Evolutionary conservation across 768 basidiomycete genomes (phyloP).

Genomic region (Mycena vulgaris): DNA sequence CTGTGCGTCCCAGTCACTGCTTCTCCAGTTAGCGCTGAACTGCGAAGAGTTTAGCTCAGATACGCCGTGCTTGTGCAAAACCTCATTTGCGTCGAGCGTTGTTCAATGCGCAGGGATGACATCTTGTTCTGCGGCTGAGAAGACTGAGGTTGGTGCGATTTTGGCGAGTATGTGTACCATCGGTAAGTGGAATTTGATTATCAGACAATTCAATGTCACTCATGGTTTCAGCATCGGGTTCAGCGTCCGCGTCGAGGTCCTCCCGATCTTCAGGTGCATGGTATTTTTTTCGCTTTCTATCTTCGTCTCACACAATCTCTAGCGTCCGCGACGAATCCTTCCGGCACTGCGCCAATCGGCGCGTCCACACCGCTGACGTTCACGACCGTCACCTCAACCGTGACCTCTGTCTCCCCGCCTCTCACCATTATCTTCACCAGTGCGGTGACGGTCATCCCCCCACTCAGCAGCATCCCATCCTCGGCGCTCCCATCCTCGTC

Average conservation of each 20-base stretch:
- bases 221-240: not conserved
- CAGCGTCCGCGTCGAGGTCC: not conserved
- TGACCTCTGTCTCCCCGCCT: not conserved
- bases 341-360: not conserved
- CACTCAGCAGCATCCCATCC: not conserved
- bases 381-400: not conserved
- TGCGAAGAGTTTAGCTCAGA: conserved; percentile 14
- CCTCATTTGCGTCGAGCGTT: conserved; percentile 16
- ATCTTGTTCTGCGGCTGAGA: conserved; percentile 24
- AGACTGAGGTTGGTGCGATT: conserved; percentile 8
- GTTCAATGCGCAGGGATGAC: conserved; percentile 15
- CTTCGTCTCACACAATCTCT: not conserved
- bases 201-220: not conserved
- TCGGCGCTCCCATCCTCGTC: not conserved
- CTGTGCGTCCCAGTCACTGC: conserved; percentile 12
- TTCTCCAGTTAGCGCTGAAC: no score
- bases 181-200: not conserved
- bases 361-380: not conserved
- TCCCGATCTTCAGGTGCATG: not conserved
- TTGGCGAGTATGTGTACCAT: conserved; percentile 16
- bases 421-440: not conserved
- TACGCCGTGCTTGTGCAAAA: conserved; percentile 24
- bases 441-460: not conserved
- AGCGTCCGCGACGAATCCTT: not conserved
- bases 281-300: no score